Evolutionary conservation across 1,284 basidiomycete genomes (phyloP).

Genomic region (Naganishia sp.): DNA sequence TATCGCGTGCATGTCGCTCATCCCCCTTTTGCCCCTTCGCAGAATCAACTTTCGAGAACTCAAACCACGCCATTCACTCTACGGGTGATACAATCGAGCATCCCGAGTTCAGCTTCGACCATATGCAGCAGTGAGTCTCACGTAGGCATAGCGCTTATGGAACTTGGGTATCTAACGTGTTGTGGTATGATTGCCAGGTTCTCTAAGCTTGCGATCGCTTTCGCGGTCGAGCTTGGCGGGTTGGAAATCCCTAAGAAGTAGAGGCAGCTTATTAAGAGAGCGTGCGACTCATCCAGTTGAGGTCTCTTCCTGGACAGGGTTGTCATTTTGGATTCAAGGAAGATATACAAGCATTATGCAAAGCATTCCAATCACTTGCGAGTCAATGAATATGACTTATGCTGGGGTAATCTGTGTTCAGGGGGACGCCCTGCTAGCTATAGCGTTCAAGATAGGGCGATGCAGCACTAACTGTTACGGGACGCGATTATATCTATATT

Average conservation of each 20-base stretch:
- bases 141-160: neutral
- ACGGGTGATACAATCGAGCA: conserved; percentile 78
- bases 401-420: too few relatives aligned
- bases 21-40: conserved; percentile 39
- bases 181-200: conserved; percentile 69
- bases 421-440: too few relatives aligned
- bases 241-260: conserved; percentile 21
- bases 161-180: conserved; percentile 2
- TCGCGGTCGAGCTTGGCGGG: conserved; percentile 69
- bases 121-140: conserved; percentile 53
- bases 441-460: too few relatives aligned
- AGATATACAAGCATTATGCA: too few relatives aligned
- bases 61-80: conserved; percentile 79
- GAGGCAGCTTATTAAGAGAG: neutral
- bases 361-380: too few relatives aligned
- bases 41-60: conserved; percentile 54
- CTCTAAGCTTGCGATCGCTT: conserved; percentile 83
- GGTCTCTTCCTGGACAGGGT: too few relatives aligned
- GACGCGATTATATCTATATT: too few relatives aligned
- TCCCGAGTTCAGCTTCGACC: conserved; percentile 75
- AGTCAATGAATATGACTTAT: too few relatives aligned
- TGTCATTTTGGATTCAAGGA: too few relatives aligned
- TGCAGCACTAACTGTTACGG: too few relatives aligned
- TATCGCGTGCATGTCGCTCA: neutral
- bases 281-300: too few relatives aligned